These are phyloP conservation scores for Castanea crenata DNA, from an alignment of 306 rosid species.

Conservation along the genomic window DNA sequence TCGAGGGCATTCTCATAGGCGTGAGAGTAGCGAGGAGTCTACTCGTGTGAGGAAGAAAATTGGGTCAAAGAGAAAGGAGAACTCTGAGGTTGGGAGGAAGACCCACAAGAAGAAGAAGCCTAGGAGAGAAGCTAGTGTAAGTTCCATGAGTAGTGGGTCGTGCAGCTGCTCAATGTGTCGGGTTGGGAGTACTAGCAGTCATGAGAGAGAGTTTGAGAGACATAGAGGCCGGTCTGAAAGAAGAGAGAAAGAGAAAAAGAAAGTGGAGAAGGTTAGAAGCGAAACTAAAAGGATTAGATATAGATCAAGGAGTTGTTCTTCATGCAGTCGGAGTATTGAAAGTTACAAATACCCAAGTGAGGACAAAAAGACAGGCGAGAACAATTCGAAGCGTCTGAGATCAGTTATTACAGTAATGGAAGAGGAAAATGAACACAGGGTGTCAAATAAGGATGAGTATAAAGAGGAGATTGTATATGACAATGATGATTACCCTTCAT, in stretches of 20 bases:
- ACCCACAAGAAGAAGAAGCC: conserved; percentile 44
- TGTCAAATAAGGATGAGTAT: conserved; percentile 32
- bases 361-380: conserved; percentile 34
- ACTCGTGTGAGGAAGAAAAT: conserved; percentile 51
- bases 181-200: conserved; percentile 35
- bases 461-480: conserved; percentile 65
- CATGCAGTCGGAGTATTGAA: conserved; percentile 33
- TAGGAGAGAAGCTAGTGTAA: conserved; percentile 48
- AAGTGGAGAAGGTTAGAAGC: conserved; percentile 33
- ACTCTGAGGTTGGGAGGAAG: conserved; percentile 42
- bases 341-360: conserved; percentile 31
- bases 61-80: conserved; percentile 44
- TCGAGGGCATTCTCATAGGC: conserved; percentile 38
- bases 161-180: conserved; percentile 51
- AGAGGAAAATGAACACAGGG: conserved; percentile 37
- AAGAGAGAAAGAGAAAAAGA: conserved; percentile 40
- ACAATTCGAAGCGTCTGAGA: conserved; percentile 49
- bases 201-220: conserved; percentile 38
- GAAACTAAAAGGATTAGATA: conserved; percentile 43
- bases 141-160: conserved; percentile 39
- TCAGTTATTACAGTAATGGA: conserved; percentile 56
- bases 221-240: conserved; percentile 41
- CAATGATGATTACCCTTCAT: conserved; percentile 60
- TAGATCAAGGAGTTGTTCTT: conserved; percentile 60
- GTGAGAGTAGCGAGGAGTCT: conserved; percentile 52